phyloP scores from a whole-genome alignment of 2,329 filamentous ascomycete genomes.

The Sporothrix schenckii region DNA sequence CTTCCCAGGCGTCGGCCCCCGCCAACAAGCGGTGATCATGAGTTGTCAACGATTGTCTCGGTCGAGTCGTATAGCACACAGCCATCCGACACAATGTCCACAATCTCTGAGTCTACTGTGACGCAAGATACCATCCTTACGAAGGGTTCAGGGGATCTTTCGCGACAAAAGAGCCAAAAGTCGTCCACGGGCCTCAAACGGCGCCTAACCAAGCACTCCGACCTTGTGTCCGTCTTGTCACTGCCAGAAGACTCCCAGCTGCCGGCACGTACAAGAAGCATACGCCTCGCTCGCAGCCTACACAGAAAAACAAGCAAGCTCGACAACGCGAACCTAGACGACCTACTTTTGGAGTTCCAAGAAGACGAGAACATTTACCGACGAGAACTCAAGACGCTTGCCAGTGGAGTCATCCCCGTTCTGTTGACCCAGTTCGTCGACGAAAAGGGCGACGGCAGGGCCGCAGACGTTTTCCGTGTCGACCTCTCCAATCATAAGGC shows the following conservation, averaged over 20 bases:
- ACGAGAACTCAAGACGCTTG: conserved; percentile 86
- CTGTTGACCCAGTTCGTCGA: conserved; percentile 82
- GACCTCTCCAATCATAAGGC: conserved; percentile 56
- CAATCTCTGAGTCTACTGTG: conserved; percentile 54
- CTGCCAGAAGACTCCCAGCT: conserved; percentile 61
- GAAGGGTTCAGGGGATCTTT: conserved; percentile 51
- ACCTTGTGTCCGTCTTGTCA: conserved; percentile 82
- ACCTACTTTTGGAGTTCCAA: conserved; percentile 77
- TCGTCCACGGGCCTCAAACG: conserved; percentile 61
- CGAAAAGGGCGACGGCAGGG: conserved; percentile 61
- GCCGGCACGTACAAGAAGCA: conserved; percentile 66
- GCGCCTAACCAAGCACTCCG: conserved; percentile 85
- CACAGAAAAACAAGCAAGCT: conserved; percentile 70
- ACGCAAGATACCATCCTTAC: conserved; percentile 58
- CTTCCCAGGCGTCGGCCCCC: conserved; percentile 46
- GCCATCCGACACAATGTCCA: conserved; percentile 56
- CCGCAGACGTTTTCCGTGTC: conserved; percentile 68
- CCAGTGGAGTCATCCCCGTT: conserved; percentile 93
- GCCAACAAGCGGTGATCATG: conserved; percentile 59
- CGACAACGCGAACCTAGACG: conserved; percentile 69
- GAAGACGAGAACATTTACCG: conserved; percentile 87
- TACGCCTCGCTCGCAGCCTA: conserved; percentile 76
- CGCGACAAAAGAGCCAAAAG: conserved; percentile 53
- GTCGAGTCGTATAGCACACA: conserved; percentile 52
- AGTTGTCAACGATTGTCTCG: conserved; percentile 61